phyloP scores from a whole-genome alignment of 1,284 basidiomycete genomes.

The Sphaerobolus stellatus region DNA sequence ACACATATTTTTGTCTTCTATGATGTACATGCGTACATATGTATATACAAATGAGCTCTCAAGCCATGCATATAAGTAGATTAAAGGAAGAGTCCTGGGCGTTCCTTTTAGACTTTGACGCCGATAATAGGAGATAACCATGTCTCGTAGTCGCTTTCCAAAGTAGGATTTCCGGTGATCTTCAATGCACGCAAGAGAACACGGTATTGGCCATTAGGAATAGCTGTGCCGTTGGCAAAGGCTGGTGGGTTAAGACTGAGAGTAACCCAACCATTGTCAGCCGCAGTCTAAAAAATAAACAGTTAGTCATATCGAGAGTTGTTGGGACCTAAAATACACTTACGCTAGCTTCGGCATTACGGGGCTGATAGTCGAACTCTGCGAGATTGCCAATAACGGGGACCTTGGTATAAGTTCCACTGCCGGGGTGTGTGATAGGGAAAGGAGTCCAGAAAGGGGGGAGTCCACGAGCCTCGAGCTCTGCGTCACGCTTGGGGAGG shows the following conservation, averaged over 20 bases:
- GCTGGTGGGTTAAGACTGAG: conserved; percentile 37
- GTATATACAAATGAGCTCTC: too few species aligned
- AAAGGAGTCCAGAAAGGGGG: background rate
- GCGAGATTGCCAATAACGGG: conserved; percentile 42
- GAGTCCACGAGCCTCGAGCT: background rate
- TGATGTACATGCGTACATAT: too few species aligned
- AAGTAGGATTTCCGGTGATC: conserved; percentile 53
- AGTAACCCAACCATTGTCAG: conserved; percentile 40
- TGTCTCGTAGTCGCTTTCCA: conserved; percentile 59
- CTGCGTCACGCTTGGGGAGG: conserved; percentile 16
- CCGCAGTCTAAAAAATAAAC: conserved; percentile 21
- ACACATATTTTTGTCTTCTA: too few species aligned
- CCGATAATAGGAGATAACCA: conserved; percentile 45
- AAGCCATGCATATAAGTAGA: too few species aligned
- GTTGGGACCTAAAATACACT: conserved; percentile 15
- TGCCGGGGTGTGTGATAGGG: background rate
- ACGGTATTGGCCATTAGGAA: conserved; percentile 61
- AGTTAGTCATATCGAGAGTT: background rate
- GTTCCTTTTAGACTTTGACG: too few species aligned
- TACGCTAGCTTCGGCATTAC: conserved; percentile 39
- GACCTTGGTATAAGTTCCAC: conserved; percentile 34
- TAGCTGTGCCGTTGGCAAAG: conserved; percentile 58
- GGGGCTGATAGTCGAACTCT: conserved; percentile 35
- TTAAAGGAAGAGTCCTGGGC: too few species aligned
- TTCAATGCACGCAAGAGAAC: conserved; percentile 58